phyloP scores from a whole-genome alignment of 208 protist genomes.

The Crithidia mellificae region DNA sequence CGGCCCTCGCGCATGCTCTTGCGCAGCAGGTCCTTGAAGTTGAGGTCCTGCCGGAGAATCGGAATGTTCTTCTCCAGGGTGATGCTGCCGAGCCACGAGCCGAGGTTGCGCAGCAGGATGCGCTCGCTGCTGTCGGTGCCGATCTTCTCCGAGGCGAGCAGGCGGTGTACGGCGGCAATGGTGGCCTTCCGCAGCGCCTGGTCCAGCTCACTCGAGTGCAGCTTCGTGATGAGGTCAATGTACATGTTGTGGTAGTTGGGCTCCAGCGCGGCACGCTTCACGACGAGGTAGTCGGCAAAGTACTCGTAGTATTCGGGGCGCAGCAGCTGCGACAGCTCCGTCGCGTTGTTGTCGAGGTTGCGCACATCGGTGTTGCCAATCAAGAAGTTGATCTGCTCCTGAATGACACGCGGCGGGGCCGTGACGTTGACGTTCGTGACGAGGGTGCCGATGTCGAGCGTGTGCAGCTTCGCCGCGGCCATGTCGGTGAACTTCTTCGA shows the following conservation, averaged over 20 bases:
- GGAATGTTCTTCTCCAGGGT: slow-evolving; percentile 98
- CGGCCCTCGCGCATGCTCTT: slow-evolving; percentile 93
- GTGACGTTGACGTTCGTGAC: slow-evolving; percentile 74
- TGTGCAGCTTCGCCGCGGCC: slow-evolving; percentile 76
- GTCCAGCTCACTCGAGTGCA: slow-evolving; percentile 87
- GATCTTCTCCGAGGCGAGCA: slow-evolving; percentile 95
- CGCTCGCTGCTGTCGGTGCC: slow-evolving; percentile 89
- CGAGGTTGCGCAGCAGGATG: slow-evolving; percentile 97
- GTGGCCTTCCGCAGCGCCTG: slow-evolving; percentile 79
- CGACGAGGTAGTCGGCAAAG: slow-evolving; percentile 97
- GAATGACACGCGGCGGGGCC: slow-evolving; percentile 83
- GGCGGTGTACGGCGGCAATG: slow-evolving; percentile 81
- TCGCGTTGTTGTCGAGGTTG: slow-evolving; percentile 82
- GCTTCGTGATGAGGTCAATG: slow-evolving; percentile 76
- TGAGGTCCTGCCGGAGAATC: slow-evolving; percentile 94
- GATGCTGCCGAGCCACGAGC: slow-evolving; percentile 96
- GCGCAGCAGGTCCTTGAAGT: slow-evolving; percentile 95
- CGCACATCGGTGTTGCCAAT: slow-evolving; percentile 90
- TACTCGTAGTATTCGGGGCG: slow-evolving; percentile 89
- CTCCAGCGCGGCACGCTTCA: slow-evolving; percentile 98
- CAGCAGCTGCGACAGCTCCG: slow-evolving; percentile 79
- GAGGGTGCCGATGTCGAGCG: slow-evolving; percentile 83
- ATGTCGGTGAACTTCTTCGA: slow-evolving; percentile 48
- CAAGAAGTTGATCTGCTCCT: slow-evolving; percentile 92
- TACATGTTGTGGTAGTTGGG: slow-evolving; percentile 98